Percentiles rank a stretch among this genome's conserved stretches.
Evolutionary conservation across 2,329 filamentous ascomycete species (phyloP).

Genomic region (Myriosclerotinia scirpicola): DNA sequence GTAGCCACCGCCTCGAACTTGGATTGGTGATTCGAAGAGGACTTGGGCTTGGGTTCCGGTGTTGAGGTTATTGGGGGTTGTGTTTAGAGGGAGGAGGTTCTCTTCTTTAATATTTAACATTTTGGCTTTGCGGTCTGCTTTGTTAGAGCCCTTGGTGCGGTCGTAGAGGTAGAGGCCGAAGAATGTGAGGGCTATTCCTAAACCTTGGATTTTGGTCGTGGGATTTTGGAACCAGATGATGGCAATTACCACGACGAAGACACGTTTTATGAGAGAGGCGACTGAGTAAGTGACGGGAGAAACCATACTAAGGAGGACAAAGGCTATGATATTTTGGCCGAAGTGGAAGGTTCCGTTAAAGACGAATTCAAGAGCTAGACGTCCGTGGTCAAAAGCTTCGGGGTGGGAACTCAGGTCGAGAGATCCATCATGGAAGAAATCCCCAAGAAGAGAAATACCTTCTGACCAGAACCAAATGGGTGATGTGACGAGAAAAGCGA

Average conservation of each 20-base stretch:
- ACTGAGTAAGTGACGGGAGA: constrained; percentile 97
- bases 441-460: constrained; percentile 72
- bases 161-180: constrained; percentile 94
- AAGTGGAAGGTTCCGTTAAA: constrained; percentile 99
- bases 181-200: constrained; percentile 87
- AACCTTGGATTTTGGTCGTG: constrained; percentile 77
- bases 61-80: constrained; percentile 19
- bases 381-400: constrained; percentile 72
- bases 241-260: constrained; percentile 93
- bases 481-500: constrained; percentile 83
- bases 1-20: constrained; percentile 32
- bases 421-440: constrained; percentile 79
- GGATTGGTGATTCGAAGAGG: constrained; percentile 13
- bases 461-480: constrained; percentile 95
- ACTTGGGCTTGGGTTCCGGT: constrained; percentile 20
- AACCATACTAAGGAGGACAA: constrained; percentile 86
- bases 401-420: constrained; percentile 60
- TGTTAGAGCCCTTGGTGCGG: constrained; percentile 82
- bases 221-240: constrained; percentile 95
- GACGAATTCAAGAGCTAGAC: constrained; percentile 77
- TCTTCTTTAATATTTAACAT: constrained; percentile 53
- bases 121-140: constrained; percentile 79
- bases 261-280: constrained; percentile 91
- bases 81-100: constrained; percentile 34
- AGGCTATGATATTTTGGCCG: constrained; percentile 92